These are phyloP conservation scores for Kockovaella imperatae DNA, from an alignment of 768 basidiomycete genomes.

Conservation along the genomic window DNA sequence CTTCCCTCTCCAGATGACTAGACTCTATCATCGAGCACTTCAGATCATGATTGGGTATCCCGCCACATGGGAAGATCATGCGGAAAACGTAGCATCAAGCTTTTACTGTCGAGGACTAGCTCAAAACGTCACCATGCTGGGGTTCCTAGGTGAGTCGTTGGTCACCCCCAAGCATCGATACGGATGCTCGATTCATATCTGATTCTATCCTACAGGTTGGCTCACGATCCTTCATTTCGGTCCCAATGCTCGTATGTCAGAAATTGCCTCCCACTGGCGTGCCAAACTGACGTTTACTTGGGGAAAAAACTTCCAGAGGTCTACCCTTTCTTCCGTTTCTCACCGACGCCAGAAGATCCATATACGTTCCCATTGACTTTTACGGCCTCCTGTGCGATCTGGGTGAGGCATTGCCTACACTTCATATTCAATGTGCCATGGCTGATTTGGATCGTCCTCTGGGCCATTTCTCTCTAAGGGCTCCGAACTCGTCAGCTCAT, in stretches of 20 bases:
- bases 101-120: slow-evolving; percentile 47
- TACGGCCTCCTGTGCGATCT: slow-evolving; percentile 45
- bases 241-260: slow-evolving; percentile 40
- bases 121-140: slow-evolving; percentile 47
- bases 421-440: neutral
- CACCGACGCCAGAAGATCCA: slow-evolving; percentile 43
- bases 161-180: neutral
- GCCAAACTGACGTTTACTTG: neutral
- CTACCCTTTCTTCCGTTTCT: slow-evolving; percentile 49
- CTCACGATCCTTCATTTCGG: slow-evolving; percentile 46
- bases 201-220: slow-evolving; percentile 39
- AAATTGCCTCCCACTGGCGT: neutral
- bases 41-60: slow-evolving; percentile 42
- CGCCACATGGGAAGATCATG: slow-evolving; percentile 45
- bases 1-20: slow-evolving; percentile 47
- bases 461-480: slow-evolving; percentile 18
- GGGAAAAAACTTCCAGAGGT: slow-evolving; percentile 23
- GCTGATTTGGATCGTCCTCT: neutral
- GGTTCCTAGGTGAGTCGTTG: slow-evolving; percentile 22
- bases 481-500: slow-evolving; percentile 45
- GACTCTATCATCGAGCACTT: slow-evolving; percentile 41
- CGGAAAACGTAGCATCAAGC: slow-evolving; percentile 41
- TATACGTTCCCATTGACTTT: slow-evolving; percentile 48
- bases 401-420: slow-evolving; percentile 23
- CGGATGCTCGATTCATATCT: neutral